These are phyloP conservation scores for Trichosporon sp. DNA, from an alignment of 1,284 basidiomycete species.

Conservation along the genomic window DNA sequence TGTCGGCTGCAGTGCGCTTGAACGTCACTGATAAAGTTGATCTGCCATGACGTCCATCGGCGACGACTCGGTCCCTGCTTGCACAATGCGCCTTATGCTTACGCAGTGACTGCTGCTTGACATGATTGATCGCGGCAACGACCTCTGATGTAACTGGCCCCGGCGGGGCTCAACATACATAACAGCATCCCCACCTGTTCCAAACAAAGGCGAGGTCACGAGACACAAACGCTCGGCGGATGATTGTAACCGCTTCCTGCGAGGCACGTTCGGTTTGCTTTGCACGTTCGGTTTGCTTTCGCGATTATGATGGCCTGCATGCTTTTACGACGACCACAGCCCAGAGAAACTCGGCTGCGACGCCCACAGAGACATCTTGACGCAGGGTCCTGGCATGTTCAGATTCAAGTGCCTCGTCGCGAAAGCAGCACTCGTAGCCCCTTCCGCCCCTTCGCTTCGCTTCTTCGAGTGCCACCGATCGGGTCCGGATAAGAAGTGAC, in stretches of 20 bases:
- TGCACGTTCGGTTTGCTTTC: too few relatives aligned
- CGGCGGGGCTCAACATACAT: not conserved
- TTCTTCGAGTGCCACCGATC: too few relatives aligned
- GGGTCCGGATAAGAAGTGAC: not conserved
- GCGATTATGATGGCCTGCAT: too few relatives aligned
- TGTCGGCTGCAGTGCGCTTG: not conserved
- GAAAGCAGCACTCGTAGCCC: not conserved
- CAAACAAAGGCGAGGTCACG: not conserved
- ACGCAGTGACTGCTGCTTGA: not conserved
- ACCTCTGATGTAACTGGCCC: not conserved
- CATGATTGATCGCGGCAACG: not conserved
- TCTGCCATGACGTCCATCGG: not conserved
- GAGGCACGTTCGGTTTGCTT: too few relatives aligned
- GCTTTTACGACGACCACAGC: too few relatives aligned
- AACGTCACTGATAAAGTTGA: not conserved
- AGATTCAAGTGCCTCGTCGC: too few relatives aligned
- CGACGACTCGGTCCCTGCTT: not conserved
- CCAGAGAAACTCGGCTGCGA: not conserved
- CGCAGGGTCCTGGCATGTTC: not conserved
- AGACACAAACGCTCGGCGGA: not conserved
- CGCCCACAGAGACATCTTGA: not conserved
- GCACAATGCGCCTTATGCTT: not conserved
- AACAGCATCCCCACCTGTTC: not conserved
- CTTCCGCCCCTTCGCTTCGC: too few relatives aligned
- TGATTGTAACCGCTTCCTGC: not conserved